Percentiles rank a stretch among this genome's conserved stretches.
phyloP scores from a whole-genome alignment of 1,139 yeast genomes.

The Saccharomycopsis hybrid region DNA sequence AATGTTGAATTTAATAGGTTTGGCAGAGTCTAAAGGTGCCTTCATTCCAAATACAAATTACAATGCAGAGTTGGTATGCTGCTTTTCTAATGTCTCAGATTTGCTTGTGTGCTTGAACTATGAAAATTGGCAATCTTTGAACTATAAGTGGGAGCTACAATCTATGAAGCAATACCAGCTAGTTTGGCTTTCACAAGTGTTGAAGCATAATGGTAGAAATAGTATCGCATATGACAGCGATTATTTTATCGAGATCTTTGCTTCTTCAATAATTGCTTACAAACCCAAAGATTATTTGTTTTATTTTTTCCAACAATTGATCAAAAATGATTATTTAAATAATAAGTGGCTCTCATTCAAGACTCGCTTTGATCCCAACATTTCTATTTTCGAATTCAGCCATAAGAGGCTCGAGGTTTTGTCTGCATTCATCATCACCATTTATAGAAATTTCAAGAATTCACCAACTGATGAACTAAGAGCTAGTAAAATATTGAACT shows the following conservation, averaged over 20 bases:
- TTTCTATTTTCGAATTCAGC: constrained; percentile 3
- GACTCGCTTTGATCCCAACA: neutral
- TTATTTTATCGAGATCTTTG: constrained; percentile 10
- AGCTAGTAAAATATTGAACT: neutral
- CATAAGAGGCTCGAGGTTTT: constrained; percentile 7
- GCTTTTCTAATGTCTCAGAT: constrained; percentile 10
- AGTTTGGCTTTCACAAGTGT: constrained; percentile 14
- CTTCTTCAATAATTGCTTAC: constrained; percentile 1
- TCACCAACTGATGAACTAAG: neutral
- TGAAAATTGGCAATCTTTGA: constrained; percentile 18
- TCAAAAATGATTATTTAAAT: neutral
- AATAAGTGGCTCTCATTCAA: constrained; percentile 10
- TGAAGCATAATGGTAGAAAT: constrained; percentile 5
- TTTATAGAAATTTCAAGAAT: neutral
- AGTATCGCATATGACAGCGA: constrained; percentile 9
- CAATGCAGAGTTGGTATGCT: constrained; percentile 4
- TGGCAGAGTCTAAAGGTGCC: neutral
- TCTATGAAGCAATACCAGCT: constrained; percentile 7
- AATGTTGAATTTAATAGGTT: constrained; percentile 6
- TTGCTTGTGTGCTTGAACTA: constrained; percentile 12
- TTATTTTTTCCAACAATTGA: constrained; percentile 5
- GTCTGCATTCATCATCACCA: neutral
- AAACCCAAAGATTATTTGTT: constrained; percentile 4
- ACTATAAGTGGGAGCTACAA: constrained; percentile 16
- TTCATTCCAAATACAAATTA: constrained; percentile 1